Conservation (phyloP, 495 filamentous ascomycete genomes). For the Wilcoxina mikolae region DNA sequence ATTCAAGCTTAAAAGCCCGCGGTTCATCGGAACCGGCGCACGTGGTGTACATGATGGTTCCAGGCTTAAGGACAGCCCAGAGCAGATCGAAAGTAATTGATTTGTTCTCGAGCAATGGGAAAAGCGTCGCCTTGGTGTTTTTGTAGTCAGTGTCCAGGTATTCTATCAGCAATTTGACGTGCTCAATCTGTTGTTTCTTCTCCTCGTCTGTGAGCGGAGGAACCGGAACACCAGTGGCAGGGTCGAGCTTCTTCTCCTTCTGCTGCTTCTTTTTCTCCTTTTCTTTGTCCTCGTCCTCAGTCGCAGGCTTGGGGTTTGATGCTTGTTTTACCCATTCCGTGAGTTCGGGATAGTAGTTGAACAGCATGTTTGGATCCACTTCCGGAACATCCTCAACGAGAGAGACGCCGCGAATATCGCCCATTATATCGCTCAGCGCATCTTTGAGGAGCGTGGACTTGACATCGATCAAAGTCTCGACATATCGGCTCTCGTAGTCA, state of each 20-base stretch:
- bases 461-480: slow-evolving; percentile 25
- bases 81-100: slow-evolving; percentile 38
- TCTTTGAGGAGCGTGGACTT: slow-evolving; percentile 22
- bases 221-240: neutral
- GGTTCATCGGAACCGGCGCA: slow-evolving; percentile 33
- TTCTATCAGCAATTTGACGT: slow-evolving; percentile 33
- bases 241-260: neutral
- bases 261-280: slow-evolving; percentile 2
- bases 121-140: slow-evolving; percentile 29
- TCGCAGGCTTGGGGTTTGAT: neutral
- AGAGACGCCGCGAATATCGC: slow-evolving; percentile 18
- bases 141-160: slow-evolving; percentile 31
- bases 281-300: neutral
- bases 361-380: slow-evolving; percentile 16
- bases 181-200: slow-evolving; percentile 43
- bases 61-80: slow-evolving; percentile 35
- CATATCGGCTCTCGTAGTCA: slow-evolving; percentile 26
- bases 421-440: slow-evolving; percentile 21
- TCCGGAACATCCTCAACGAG: slow-evolving; percentile 25
- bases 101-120: slow-evolving; percentile 30
- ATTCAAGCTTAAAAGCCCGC: slow-evolving; percentile 24
- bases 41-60: slow-evolving; percentile 32
- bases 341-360: slow-evolving; percentile 25
- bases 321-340: neutral
- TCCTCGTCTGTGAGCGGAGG: slow-evolving; percentile 42